Evolutionary conservation across 2,329 filamentous ascomycete species (phyloP).

Genomic region (Gnomoniopsis sp.): DNA sequence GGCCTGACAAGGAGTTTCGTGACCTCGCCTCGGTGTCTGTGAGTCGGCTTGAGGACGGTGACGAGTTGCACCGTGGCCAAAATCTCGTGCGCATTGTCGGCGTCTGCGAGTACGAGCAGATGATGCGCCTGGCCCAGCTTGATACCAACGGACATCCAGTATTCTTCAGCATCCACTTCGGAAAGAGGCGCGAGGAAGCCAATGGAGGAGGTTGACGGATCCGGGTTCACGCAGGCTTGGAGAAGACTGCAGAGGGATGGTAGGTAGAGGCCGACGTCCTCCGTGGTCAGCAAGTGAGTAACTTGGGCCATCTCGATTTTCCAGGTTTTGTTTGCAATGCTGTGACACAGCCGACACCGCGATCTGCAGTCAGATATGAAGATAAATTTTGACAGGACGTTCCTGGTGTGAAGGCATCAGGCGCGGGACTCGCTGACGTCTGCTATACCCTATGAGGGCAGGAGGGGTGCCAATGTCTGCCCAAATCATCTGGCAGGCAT

Average conservation of each 20-base stretch:
- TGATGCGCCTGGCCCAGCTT: neutral
- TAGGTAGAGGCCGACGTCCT: constrained; percentile 17
- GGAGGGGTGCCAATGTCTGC: too few species aligned
- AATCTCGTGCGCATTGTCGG: constrained; percentile 7
- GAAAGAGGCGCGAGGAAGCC: constrained; percentile 27
- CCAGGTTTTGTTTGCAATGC: neutral
- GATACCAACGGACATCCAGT: constrained; percentile 22
- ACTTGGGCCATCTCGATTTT: neutral
- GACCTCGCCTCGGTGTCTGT: constrained; percentile 25
- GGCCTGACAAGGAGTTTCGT: constrained; percentile 27
- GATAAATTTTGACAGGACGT: too few species aligned
- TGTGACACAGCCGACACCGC: too few species aligned
- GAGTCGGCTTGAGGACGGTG: constrained; percentile 24
- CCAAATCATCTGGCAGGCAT: too few species aligned
- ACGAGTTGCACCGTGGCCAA: constrained; percentile 23
- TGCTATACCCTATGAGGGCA: too few species aligned
- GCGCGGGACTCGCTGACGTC: too few species aligned
- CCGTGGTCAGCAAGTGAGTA: neutral
- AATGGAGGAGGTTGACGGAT: constrained; percentile 25
- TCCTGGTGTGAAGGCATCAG: too few species aligned
- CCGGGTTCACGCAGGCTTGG: constrained; percentile 26
- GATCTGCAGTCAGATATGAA: too few species aligned
- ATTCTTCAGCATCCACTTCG: constrained; percentile 20
- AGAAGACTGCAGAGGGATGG: constrained; percentile 22
- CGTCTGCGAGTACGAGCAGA: constrained; percentile 18